These are phyloP conservation scores for Gaeumannomyces sp. DNA, from an alignment of 2,329 filamentous ascomycete genomes.

Conservation along the genomic window DNA sequence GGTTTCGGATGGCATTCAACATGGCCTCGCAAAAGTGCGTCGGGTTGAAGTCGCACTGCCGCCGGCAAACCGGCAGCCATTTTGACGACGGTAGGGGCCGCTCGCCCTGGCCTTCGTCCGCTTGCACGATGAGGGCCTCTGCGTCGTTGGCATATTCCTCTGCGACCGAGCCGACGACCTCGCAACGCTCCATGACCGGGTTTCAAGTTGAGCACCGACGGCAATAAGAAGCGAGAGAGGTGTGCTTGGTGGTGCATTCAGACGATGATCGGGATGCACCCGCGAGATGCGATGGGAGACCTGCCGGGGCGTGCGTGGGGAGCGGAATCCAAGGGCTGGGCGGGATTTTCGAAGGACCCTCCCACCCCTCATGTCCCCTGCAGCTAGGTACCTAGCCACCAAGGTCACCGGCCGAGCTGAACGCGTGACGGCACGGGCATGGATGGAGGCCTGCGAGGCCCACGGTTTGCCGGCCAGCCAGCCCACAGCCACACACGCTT, in stretches of 20 bases:
- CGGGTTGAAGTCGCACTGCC: slow-evolving; percentile 56
- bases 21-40: slow-evolving; percentile 61
- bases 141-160: slow-evolving; percentile 14
- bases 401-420: background rate
- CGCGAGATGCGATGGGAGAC: background rate
- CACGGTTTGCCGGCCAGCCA: background rate
- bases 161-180: background rate
- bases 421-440: background rate
- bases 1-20: slow-evolving; percentile 70
- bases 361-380: background rate
- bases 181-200: background rate
- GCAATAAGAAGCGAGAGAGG: background rate
- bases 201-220: background rate
- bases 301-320: background rate
- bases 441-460: background rate
- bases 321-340: too few species aligned
- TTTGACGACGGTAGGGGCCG: slow-evolving; percentile 5
- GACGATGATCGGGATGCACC: background rate
- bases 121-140: slow-evolving; percentile 11
- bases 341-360: background rate
- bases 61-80: slow-evolving; percentile 51
- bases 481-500: background rate
- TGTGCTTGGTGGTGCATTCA: background rate
- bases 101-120: background rate
- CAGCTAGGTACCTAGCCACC: background rate